Conservation (phyloP, 306 rosid species). For the Mucuna pruriens region DNA sequence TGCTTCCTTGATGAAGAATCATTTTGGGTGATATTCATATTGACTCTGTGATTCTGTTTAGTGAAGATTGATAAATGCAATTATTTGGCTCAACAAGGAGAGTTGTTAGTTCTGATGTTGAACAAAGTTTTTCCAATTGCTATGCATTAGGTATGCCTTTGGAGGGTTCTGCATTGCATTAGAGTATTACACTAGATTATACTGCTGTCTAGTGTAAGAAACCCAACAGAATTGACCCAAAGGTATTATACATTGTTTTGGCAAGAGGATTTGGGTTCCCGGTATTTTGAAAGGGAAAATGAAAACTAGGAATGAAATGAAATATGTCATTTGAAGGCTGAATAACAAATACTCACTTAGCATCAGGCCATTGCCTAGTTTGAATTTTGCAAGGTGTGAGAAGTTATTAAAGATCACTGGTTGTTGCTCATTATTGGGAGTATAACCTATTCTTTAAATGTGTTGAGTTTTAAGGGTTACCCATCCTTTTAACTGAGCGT, state of each 20-base stretch:
- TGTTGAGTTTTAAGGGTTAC: background rate
- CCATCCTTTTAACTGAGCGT: background rate
- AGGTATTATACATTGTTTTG: background rate
- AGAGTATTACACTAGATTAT: background rate
- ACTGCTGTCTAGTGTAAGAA: slow-evolving; percentile 4
- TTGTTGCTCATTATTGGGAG: background rate
- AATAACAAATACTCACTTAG: slow-evolving; percentile 17
- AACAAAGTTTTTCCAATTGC: background rate
- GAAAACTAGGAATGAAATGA: background rate
- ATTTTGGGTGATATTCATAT: background rate
- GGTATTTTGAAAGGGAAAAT: background rate
- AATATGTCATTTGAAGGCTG: background rate
- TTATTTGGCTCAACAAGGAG: background rate
- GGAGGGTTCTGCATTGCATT: background rate
- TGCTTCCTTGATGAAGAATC: background rate
- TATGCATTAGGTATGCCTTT: slow-evolving; percentile 12
- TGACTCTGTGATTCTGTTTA: background rate
- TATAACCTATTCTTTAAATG: slow-evolving; percentile 24
- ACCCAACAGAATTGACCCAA: background rate
- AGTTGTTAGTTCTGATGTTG: slow-evolving; percentile 2
- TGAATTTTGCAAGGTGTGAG: slow-evolving; percentile 1
- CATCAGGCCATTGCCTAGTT: background rate
- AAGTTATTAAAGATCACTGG: slow-evolving; percentile 7
- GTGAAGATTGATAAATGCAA: slow-evolving; percentile 3
- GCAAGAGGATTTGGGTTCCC: background rate